phyloP scores from a whole-genome alignment of 352 stramenopile genomes.

The Globisporangium orthogonon region DNA sequence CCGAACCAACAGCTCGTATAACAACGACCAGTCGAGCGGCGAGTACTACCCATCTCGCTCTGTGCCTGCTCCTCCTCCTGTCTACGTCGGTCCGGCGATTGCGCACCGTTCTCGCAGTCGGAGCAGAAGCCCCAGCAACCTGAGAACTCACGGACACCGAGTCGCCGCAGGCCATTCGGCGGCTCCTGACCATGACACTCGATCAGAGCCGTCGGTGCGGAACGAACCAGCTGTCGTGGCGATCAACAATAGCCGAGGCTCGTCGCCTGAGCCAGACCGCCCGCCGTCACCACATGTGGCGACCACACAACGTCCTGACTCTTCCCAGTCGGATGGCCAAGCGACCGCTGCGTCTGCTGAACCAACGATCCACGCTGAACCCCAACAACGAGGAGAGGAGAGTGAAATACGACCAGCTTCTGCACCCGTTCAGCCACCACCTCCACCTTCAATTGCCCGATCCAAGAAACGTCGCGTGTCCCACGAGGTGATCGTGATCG shows the following conservation, averaged over 20 bases:
- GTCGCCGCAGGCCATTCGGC: neutral
- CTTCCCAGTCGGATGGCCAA: neutral
- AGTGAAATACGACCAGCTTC: neutral
- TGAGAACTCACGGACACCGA: neutral
- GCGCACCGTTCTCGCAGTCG: conserved; percentile 9
- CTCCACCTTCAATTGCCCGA: neutral
- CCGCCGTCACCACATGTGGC: neutral
- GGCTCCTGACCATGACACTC: neutral
- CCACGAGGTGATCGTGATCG: conserved; percentile 63
- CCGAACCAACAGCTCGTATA: neutral
- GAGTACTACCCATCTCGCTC: neutral
- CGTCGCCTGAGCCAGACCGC: conserved; percentile 4
- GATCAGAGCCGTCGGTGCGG: conserved; percentile 1
- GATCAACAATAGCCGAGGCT: neutral
- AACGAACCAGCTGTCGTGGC: neutral
- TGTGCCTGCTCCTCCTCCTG: neutral
- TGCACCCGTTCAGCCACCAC: neutral
- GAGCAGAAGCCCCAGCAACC: conserved; percentile 18
- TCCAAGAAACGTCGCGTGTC: neutral
- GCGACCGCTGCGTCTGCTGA: too few species aligned
- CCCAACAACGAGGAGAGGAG: neutral
- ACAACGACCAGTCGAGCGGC: conserved; percentile 1
- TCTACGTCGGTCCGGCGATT: neutral
- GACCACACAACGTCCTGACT: neutral
- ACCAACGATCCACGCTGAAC: neutral